Conservation (phyloP, 2,329 filamentous ascomycete species). For the Mycosphaerelloides madeirae region DNA sequence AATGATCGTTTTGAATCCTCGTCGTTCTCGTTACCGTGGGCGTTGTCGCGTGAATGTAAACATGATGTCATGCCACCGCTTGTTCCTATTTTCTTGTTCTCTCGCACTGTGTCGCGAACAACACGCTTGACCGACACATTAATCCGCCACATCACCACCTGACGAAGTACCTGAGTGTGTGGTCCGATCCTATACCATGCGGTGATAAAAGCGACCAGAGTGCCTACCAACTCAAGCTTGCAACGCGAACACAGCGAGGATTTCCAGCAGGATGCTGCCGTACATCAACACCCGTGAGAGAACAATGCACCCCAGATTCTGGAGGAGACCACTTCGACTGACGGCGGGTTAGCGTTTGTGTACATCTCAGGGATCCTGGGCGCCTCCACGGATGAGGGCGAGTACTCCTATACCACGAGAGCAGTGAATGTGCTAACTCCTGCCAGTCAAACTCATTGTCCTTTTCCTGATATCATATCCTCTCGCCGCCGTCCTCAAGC, state of each 20-base stretch:
- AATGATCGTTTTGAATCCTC: too few species aligned
- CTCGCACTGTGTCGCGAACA: too few species aligned
- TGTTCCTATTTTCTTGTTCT: too few species aligned
- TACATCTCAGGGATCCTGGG: constrained; percentile 55
- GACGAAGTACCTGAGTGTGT: too few species aligned
- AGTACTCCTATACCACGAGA: constrained; percentile 18
- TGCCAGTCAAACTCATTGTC: constrained; percentile 84
- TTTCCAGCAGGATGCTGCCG: constrained; percentile 51
- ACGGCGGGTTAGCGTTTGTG: constrained; percentile 51
- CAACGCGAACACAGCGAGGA: too few species aligned
- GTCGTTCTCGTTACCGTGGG: too few species aligned
- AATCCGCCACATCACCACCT: too few species aligned
- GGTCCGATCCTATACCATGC: background rate
- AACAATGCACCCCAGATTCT: background rate
- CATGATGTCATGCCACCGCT: too few species aligned
- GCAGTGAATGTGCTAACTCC: background rate
- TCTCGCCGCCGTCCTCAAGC: constrained; percentile 79
- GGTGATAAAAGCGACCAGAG: background rate
- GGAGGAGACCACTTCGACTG: constrained; percentile 4
- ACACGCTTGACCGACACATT: too few species aligned
- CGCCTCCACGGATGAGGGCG: constrained; percentile 62
- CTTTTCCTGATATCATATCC: constrained; percentile 91
- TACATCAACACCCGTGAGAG: constrained; percentile 58
- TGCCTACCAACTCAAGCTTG: too few species aligned
- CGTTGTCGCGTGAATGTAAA: too few species aligned